phyloP scores from a whole-genome alignment of 768 basidiomycete species.

The Suillus hirtellus region DNA sequence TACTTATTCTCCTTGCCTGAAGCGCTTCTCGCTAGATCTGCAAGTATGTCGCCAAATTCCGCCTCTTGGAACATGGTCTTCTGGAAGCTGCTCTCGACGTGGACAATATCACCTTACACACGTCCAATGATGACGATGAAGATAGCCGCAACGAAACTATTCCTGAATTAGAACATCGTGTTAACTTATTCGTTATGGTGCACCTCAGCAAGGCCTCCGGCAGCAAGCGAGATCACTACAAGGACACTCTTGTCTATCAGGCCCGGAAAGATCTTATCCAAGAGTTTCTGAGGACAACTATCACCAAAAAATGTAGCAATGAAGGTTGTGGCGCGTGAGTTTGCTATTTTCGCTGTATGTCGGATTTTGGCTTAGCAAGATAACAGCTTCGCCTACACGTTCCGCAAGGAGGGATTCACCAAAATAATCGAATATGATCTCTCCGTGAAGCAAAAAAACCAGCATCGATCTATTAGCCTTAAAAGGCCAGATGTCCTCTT shows the following conservation, averaged over 20 bases:
- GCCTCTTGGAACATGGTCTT: constrained; percentile 86
- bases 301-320: constrained; percentile 75
- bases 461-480: constrained; percentile 50
- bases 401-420: constrained; percentile 90
- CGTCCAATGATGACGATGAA: constrained; percentile 31
- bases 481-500: constrained; percentile 79
- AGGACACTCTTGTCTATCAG: constrained; percentile 86
- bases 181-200: constrained; percentile 68
- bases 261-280: constrained; percentile 78
- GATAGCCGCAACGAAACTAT: constrained; percentile 56
- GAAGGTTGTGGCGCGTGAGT: constrained; percentile 78
- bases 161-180: constrained; percentile 59
- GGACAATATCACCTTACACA: constrained; percentile 60
- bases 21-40: constrained; percentile 50
- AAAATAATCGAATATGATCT: constrained; percentile 96
- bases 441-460: constrained; percentile 70
- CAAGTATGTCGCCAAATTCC: constrained; percentile 85
- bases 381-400: constrained; percentile 74
- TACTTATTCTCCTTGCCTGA: constrained; percentile 16
- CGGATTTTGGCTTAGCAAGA: constrained; percentile 11
- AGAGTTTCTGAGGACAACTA: constrained; percentile 74
- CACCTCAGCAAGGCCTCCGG: constrained; percentile 42
- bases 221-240: constrained; percentile 81
- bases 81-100: constrained; percentile 77
- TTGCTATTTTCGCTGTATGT: constrained; percentile 10